A percentile compares a stretch with the other conserved stretches of the same genome.
Conservation (phyloP, 2,329 filamentous ascomycete genomes). For the Hypoxylon sp. region DNA sequence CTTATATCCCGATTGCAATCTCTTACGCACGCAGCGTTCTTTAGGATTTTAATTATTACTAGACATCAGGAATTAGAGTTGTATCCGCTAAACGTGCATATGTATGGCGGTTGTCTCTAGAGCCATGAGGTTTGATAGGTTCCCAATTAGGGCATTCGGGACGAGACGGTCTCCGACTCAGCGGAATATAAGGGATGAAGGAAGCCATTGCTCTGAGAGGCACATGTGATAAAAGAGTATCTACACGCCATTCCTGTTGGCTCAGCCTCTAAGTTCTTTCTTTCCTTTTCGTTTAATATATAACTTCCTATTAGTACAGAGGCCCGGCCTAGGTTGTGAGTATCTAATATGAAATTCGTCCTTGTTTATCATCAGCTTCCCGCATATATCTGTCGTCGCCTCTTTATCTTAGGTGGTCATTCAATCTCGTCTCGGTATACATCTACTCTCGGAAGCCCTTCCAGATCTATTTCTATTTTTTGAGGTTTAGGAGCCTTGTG, state of each 20-base stretch:
- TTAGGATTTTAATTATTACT: neutral
- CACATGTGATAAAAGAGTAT: slow-evolving; percentile 5
- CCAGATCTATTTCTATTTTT: slow-evolving; percentile 16
- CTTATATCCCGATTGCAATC: neutral
- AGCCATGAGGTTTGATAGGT: neutral
- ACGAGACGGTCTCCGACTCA: neutral
- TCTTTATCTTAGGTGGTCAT: neutral
- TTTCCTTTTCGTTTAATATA: slow-evolving; percentile 5
- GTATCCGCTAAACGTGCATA: slow-evolving; percentile 12
- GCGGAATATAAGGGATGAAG: neutral
- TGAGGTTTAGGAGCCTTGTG: slow-evolving; percentile 13
- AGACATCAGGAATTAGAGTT: neutral
- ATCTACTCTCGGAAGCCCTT: slow-evolving; percentile 15
- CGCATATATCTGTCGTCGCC: neutral
- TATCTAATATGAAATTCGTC: slow-evolving; percentile 3
- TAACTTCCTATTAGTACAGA: slow-evolving; percentile 2
- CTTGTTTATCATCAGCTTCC: slow-evolving; percentile 1
- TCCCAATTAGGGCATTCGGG: slow-evolving; percentile 6
- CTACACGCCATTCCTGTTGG: neutral
- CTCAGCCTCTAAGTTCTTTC: too few species aligned
- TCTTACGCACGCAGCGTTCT: neutral
- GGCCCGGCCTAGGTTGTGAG: neutral
- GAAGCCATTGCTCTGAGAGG: neutral
- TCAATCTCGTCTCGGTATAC: slow-evolving; percentile 13
- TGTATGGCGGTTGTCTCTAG: slow-evolving; percentile 3